Evolutionary conservation across 1,284 basidiomycete species (phyloP).

Genomic region (Boletus subluridellus): DNA sequence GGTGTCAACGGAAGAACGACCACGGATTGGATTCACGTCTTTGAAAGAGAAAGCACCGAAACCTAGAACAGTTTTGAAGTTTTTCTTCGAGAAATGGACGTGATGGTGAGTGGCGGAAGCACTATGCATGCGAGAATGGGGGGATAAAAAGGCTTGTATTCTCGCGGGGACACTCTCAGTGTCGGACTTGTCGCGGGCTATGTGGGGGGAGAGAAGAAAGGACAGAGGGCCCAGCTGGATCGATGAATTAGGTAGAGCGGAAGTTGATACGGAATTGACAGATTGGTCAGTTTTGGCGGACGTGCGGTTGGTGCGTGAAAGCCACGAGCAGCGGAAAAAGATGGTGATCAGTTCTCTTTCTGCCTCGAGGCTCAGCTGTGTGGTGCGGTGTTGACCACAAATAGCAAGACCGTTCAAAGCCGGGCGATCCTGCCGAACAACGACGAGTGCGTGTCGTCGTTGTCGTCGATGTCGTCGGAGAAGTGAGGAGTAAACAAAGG

Average conservation of each 20-base stretch:
- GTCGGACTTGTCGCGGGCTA: slow-evolving; percentile 27
- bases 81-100: slow-evolving; percentile 37
- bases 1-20: slow-evolving; percentile 32
- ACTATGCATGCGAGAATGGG: slow-evolving; percentile 41
- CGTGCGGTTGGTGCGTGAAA: slow-evolving; percentile 37
- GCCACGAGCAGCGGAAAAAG: slow-evolving; percentile 36
- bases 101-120: slow-evolving; percentile 37
- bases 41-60: slow-evolving; percentile 34
- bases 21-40: slow-evolving; percentile 28
- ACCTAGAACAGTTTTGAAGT: slow-evolving; percentile 43
- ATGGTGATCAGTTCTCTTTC: slow-evolving; percentile 24
- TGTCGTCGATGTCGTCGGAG: slow-evolving; percentile 10
- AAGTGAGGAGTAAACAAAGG: slow-evolving; percentile 10
- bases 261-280: slow-evolving; percentile 29
- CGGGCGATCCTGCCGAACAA: slow-evolving; percentile 8
- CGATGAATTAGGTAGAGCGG: slow-evolving; percentile 35
- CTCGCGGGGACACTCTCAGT: slow-evolving; percentile 20
- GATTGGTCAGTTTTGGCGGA: slow-evolving; percentile 32
- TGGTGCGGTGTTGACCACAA: slow-evolving; percentile 20
- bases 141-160: slow-evolving; percentile 14
- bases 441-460: slow-evolving; percentile 2
- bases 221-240: slow-evolving; percentile 27
- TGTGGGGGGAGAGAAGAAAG: slow-evolving; percentile 19
- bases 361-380: slow-evolving; percentile 32
- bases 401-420: slow-evolving; percentile 23